Base-by-base conservation (phyloP, 1,284 basidiomycete species). In the Pseudozyma tsukubaensis region DNA sequence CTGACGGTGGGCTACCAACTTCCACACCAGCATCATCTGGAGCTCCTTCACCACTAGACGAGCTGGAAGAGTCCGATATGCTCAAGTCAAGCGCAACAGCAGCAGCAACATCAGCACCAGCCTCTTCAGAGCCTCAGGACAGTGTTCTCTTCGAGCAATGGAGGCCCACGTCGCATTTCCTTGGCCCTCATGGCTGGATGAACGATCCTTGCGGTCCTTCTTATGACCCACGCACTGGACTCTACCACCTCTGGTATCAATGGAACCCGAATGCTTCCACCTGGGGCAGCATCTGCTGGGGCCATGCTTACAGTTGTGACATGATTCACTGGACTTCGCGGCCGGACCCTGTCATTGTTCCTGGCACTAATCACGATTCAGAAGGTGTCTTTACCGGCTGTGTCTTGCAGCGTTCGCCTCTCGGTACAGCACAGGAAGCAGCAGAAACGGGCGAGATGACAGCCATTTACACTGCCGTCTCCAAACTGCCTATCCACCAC, bases 241-340 rank as follows among this genome's bases (percentile, higher is more conserved):
- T 72, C 37, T 77, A 72, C 43, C 78, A 79, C 36, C 61, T 79
- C 19, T 76, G 75, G 60, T 79, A 76, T 37, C 60, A 79, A 36
- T 79, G 75, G 69, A 79, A 79, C 21, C 78, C 78, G 1, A 48
- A 62, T 16, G 70, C 64, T 7, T 72, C 76, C 2, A 75, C 67
- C 0, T 79, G 78, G 78, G 78, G 78, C 42, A 74, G 67, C 63
- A 78, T 79, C 60, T 61, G 58, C 51, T 79, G 78, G 78, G 69
- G 72, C 3, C 78, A 78, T 32, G 73, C 70, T 7, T 66, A 54
- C 45, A 76, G 76, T 44, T 19, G n/a, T 14, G 69, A 77, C 37
- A 59, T 79, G 54, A 59, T 77, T 18, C 72, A 68, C 49, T 79
- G 78, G 78, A 73, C 71, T 11, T 68, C 59, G 14, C 75, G 60